Evolutionary conservation across 1,284 basidiomycete species (phyloP).

Genomic region (Moesziomyces parantarcticus): DNA sequence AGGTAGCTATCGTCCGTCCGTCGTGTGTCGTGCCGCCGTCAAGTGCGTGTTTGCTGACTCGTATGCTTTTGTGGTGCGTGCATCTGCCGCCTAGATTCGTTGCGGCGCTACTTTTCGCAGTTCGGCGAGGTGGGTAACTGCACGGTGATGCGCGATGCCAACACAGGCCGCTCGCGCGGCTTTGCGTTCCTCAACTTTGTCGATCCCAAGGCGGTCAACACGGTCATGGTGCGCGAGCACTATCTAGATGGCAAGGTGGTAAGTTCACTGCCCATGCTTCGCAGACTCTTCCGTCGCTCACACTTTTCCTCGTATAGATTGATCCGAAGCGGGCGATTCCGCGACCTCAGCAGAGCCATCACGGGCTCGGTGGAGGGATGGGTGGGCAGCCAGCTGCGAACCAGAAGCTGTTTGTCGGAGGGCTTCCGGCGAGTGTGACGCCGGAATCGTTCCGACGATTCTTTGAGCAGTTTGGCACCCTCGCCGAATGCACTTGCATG

Average conservation of each 20-base stretch:
- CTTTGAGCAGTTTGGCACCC: slow-evolving; percentile 87
- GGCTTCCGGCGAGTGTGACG: slow-evolving; percentile 88
- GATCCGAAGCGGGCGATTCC: slow-evolving; percentile 99
- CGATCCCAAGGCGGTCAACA: slow-evolving; percentile 85
- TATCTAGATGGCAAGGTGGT: slow-evolving; percentile 92
- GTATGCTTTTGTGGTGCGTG: too few relatives aligned
- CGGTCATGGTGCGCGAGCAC: slow-evolving; percentile 86
- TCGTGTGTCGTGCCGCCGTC: too few relatives aligned
- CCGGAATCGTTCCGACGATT: slow-evolving; percentile 91
- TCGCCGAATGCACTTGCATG: slow-evolving; percentile 98
- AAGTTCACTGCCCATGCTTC: slow-evolving; percentile 65
- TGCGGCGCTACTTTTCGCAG: slow-evolving; percentile 85
- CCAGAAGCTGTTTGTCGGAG: slow-evolving; percentile 86
- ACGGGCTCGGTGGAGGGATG: slow-evolving; percentile 7
- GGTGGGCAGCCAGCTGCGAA: slow-evolving; percentile 15
- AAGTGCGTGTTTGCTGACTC: not conserved
- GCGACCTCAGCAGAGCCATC: slow-evolving; percentile 69
- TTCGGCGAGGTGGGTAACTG: slow-evolving; percentile 91
- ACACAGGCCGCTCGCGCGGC: slow-evolving; percentile 84
- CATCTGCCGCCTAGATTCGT: slow-evolving; percentile 74
- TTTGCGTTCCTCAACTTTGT: slow-evolving; percentile 95
- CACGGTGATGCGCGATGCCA: slow-evolving; percentile 93
- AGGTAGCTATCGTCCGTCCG: slow-evolving; percentile 70
- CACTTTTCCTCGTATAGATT: slow-evolving; percentile 74
- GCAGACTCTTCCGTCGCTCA: not conserved